These are phyloP conservation scores for Amanita jacksonii DNA, from an alignment of 768 basidiomycete species.

Conservation along the genomic window DNA sequence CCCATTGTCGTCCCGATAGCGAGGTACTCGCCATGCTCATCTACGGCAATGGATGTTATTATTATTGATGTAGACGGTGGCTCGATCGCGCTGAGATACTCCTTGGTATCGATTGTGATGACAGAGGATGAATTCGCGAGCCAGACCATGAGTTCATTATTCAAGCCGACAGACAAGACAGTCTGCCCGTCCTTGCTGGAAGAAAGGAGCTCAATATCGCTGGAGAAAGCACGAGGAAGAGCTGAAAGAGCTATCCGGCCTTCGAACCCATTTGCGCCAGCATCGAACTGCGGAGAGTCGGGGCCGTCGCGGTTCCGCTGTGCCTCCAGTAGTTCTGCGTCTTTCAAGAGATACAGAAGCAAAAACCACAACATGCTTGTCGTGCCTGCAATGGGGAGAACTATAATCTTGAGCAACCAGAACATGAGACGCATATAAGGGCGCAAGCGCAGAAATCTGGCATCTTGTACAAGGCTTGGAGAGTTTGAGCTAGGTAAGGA, in stretches of 20 bases:
- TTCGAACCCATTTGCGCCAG: conserved; percentile 27
- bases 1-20: conserved; percentile 70
- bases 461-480: conserved; percentile 11
- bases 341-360: conserved; percentile 80
- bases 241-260: conserved; percentile 49
- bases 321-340: conserved; percentile 83
- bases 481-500: conserved; percentile 36
- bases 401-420: conserved; percentile 78
- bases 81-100: conserved; percentile 38
- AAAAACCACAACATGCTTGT: conserved; percentile 66
- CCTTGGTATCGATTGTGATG: conserved; percentile 39
- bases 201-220: conserved; percentile 77
- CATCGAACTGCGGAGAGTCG: conserved; percentile 22
- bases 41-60: conserved; percentile 54
- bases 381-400: conserved; percentile 76
- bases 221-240: conserved; percentile 70
- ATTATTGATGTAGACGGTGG: conserved; percentile 38
- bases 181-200: conserved; percentile 57
- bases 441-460: conserved; percentile 26
- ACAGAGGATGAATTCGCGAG: conserved; percentile 32
- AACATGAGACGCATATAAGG: conserved; percentile 42
- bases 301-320: conserved; percentile 55
- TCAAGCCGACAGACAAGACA: conserved; percentile 63
- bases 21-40: conserved; percentile 48
- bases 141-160: conserved; percentile 74